A percentile compares a stretch with the other conserved stretches of the same genome.
These are phyloP conservation scores for Mucuna pruriens DNA, from an alignment of 306 rosid species.

Conservation along the genomic window DNA sequence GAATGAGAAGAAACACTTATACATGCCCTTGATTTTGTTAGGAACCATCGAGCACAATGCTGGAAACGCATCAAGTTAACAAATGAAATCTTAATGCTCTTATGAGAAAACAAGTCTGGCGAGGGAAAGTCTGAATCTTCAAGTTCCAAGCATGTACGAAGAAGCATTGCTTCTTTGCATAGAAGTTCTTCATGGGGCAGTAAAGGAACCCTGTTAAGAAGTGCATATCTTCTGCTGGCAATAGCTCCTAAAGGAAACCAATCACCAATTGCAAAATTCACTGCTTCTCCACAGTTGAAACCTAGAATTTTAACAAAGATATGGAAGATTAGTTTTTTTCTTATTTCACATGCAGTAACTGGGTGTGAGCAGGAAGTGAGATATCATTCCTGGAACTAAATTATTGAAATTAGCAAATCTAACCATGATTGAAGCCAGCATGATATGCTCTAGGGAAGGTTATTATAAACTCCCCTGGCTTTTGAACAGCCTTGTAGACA, in stretches of 20 bases:
- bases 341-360: conserved; percentile 6
- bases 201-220: conserved; percentile 83
- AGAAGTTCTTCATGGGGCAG: conserved; percentile 95
- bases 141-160: conserved; percentile 62
- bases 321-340: conserved; percentile 23
- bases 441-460: conserved; percentile 98
- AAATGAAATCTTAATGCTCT: conserved; percentile 64
- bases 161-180: conserved; percentile 94
- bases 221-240: conserved; percentile 89
- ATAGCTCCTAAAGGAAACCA: conserved; percentile 96
- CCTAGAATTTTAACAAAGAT: conserved; percentile 57
- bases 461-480: conserved; percentile 91
- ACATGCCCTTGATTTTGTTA: conserved; percentile 71
- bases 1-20: conserved; percentile 56
- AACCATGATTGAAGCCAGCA: conserved; percentile 97
- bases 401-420: conserved; percentile 35
- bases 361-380: conserved; percentile 5
- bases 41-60: conserved; percentile 86
- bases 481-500: conserved; percentile 92
- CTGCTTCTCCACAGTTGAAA: conserved; percentile 98
- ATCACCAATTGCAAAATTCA: conserved; percentile 92
- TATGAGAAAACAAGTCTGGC: conserved; percentile 56
- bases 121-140: conserved; percentile 69
- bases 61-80: conserved; percentile 84
- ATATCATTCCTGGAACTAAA: conserved; percentile 27